Evolutionary conservation across 768 basidiomycete genomes (phyloP).

Genomic region (Boletus rubropictus): DNA sequence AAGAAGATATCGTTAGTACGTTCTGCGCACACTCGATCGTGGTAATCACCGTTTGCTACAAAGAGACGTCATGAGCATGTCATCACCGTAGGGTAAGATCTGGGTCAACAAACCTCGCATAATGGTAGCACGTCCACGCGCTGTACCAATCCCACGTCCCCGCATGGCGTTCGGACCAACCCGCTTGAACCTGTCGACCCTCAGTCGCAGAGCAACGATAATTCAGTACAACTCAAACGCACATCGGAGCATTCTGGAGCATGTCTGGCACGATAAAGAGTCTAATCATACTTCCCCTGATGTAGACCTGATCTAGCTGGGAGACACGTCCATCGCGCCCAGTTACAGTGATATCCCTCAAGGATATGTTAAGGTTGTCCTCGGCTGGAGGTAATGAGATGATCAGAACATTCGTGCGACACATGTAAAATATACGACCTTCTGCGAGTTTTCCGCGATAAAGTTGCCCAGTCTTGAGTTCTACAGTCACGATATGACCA

Average conservation of each 20-base stretch:
- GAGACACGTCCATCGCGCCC: slow-evolving; percentile 97
- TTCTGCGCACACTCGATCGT: slow-evolving; percentile 1
- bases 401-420: slow-evolving; percentile 16
- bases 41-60: slow-evolving; percentile 67
- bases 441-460: slow-evolving; percentile 97
- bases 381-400: slow-evolving; percentile 60
- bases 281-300: slow-evolving; percentile 94
- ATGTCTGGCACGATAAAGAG: slow-evolving; percentile 99
- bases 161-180: slow-evolving; percentile 98
- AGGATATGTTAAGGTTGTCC: slow-evolving; percentile 94
- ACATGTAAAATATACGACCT: slow-evolving; percentile 40
- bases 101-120: slow-evolving; percentile 74
- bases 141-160: slow-evolving; percentile 98
- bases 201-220: slow-evolving; percentile 7
- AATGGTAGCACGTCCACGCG: slow-evolving; percentile 96
- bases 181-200: slow-evolving; percentile 83
- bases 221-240: slow-evolving; percentile 30
- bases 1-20: slow-evolving; percentile 12
- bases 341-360: slow-evolving; percentile 96
- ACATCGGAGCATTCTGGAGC: slow-evolving; percentile 99
- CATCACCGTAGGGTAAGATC: slow-evolving; percentile 3
- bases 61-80: slow-evolving; percentile 18
- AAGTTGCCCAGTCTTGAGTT: slow-evolving; percentile 94
- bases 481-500: slow-evolving; percentile 96
- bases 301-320: slow-evolving; percentile 98